Percentiles rank a stretch among this genome's conserved stretches.
These are phyloP conservation scores for Cocos nucifera DNA, from an alignment of 176 grass and related monocot genomes.

Conservation along the genomic window DNA sequence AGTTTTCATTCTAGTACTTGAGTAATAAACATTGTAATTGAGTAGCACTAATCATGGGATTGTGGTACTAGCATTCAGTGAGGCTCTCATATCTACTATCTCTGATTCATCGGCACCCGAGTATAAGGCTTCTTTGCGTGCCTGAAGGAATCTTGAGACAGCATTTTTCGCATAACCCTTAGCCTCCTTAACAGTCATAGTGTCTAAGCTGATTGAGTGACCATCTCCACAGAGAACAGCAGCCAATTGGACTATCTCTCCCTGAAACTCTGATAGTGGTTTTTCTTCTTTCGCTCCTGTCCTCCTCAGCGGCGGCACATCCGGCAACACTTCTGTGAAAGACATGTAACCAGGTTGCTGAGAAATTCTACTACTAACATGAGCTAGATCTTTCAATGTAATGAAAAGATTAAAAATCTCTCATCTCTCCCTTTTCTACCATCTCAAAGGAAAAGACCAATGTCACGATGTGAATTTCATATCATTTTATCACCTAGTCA, in stretches of 20 bases:
- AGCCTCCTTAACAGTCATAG: conserved; percentile 73
- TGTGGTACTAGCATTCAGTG: conserved; percentile 45
- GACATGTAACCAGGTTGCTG: not conserved
- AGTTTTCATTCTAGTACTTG: no score
- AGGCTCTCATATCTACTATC: conserved; percentile 72
- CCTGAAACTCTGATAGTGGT: conserved; percentile 77
- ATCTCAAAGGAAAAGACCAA: no score
- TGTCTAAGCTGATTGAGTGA: conserved; percentile 48
- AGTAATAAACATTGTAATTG: no score
- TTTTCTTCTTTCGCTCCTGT: conserved; percentile 37
- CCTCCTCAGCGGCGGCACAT: conserved; percentile 35
- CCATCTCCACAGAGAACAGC: conserved; percentile 70
- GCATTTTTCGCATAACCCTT: conserved; percentile 49
- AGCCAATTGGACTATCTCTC: conserved; percentile 55
- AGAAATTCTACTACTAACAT: not conserved
- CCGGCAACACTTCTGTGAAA: conserved; percentile 50
- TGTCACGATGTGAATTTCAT: no score
- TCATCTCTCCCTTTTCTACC: no score
- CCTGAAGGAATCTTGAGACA: conserved; percentile 47
- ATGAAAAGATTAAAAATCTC: no score
- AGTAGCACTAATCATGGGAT: not conserved
- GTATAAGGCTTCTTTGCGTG: conserved; percentile 51
- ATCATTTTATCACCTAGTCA: no score
- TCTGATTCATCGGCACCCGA: conserved; percentile 55
- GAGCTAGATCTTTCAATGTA: no score